phyloP scores from a whole-genome alignment of 768 basidiomycete genomes.

The Porphyrellus cyaneotinctus region DNA sequence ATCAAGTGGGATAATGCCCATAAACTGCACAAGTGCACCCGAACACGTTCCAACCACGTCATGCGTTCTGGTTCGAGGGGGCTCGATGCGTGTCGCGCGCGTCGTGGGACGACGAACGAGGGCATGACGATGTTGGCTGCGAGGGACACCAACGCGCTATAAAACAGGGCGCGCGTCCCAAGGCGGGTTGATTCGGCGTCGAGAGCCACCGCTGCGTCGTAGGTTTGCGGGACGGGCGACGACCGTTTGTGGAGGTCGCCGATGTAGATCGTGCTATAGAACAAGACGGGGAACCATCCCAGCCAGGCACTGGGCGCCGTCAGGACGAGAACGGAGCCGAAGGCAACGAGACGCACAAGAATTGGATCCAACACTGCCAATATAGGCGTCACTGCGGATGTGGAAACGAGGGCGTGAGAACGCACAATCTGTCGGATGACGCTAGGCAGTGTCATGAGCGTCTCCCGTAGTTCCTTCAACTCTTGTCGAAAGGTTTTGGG shows the following conservation, averaged over 20 bases:
- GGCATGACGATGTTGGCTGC: slow-evolving; percentile 68
- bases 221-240: slow-evolving; percentile 31
- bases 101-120: slow-evolving; percentile 42
- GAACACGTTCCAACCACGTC: slow-evolving; percentile 40
- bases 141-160: slow-evolving; percentile 67
- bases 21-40: slow-evolving; percentile 60
- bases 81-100: slow-evolving; percentile 8
- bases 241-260: slow-evolving; percentile 76
- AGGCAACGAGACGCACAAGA: slow-evolving; percentile 53
- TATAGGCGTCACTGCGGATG: slow-evolving; percentile 7
- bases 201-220: slow-evolving; percentile 33
- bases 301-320: slow-evolving; percentile 62
- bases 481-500: slow-evolving; percentile 38
- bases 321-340: background rate
- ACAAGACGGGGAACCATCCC: slow-evolving; percentile 90
- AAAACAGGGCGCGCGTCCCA: slow-evolving; percentile 81
- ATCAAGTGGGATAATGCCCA: slow-evolving; percentile 79
- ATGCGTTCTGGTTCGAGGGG: slow-evolving; percentile 16
- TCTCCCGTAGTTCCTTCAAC: slow-evolving; percentile 66
- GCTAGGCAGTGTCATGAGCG: slow-evolving; percentile 63
- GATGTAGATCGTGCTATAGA: slow-evolving; percentile 84
- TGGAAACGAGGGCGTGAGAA: slow-evolving; percentile 14
- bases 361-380: slow-evolving; percentile 68
- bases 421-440: slow-evolving; percentile 79
- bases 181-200: slow-evolving; percentile 75